Percentiles rank a stretch among this genome's conserved stretches.
Evolutionary conservation across 2,329 filamentous ascomycete species (phyloP).

Genomic region (Colletotrichum neosansevieriae): DNA sequence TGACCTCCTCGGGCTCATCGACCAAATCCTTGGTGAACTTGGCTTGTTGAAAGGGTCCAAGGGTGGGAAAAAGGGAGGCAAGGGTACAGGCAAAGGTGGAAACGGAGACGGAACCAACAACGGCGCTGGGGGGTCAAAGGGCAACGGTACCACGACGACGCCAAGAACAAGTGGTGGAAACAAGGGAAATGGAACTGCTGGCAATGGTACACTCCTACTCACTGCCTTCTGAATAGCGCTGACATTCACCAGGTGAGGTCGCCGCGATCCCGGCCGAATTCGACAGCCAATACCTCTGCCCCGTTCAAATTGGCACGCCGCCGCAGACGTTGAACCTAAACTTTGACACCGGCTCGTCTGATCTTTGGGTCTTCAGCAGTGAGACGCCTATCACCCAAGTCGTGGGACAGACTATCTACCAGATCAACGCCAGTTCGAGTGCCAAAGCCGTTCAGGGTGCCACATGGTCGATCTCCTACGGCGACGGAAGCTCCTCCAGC

Average conservation of each 20-base stretch:
- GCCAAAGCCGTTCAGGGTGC: conserved; percentile 52
- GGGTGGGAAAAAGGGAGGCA: conserved; percentile 12
- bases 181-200: conserved; percentile 11
- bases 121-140: conserved; percentile 24
- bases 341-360: conserved; percentile 59
- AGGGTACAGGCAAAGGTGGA: conserved; percentile 14
- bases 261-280: conserved; percentile 58
- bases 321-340: conserved; percentile 54
- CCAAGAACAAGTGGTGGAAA: not conserved
- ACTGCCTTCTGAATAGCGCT: not conserved
- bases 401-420: conserved; percentile 55
- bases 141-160: conserved; percentile 21
- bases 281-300: conserved; percentile 65
- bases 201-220: conserved; percentile 8
- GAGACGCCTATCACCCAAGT: conserved; percentile 52
- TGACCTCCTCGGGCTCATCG: conserved; percentile 49
- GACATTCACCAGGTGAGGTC: conserved; percentile 50
- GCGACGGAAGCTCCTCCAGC: conserved; percentile 56
- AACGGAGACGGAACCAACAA: conserved; percentile 12
- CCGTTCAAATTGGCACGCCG: conserved; percentile 69
- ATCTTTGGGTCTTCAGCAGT: conserved; percentile 62
- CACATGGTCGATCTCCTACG: conserved; percentile 57
- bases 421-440: conserved; percentile 54
- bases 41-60: conserved; percentile 43
- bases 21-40: conserved; percentile 50